A percentile compares a stretch with the other conserved stretches of the same genome.
These are phyloP conservation scores for Clausena lansium DNA, from an alignment of 345 rosid species.

Conservation along the genomic window DNA sequence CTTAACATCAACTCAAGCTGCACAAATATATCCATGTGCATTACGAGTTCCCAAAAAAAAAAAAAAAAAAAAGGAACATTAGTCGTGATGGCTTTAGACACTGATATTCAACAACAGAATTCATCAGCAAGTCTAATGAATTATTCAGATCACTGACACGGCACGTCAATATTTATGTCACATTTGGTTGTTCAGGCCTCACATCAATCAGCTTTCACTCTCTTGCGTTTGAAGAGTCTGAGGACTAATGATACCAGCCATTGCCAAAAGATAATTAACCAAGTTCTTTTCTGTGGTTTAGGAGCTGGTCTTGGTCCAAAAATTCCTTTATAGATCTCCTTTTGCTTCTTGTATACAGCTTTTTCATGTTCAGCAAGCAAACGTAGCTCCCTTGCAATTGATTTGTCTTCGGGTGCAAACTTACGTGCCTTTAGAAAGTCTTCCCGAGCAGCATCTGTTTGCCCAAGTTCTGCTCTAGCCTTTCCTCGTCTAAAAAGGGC, in stretches of 20 bases:
- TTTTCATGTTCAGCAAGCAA: conserved; percentile 77
- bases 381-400: conserved; percentile 71
- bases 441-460: conserved; percentile 83
- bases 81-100: neutral
- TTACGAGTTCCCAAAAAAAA: too few relatives aligned
- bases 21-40: neutral
- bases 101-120: neutral
- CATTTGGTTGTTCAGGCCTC: neutral
- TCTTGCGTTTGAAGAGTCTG: conserved; percentile 25
- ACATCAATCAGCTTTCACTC: conserved; percentile 37
- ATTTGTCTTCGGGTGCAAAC: conserved; percentile 79
- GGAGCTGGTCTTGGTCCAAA: conserved; percentile 62
- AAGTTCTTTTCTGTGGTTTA: conserved; percentile 34
- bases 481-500: conserved; percentile 94
- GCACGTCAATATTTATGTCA: neutral
- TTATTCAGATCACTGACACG: neutral
- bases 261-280: conserved; percentile 52
- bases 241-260: conserved; percentile 37
- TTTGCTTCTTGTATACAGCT: conserved; percentile 77
- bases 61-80: neutral
- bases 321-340: conserved; percentile 80
- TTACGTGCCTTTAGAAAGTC: conserved; percentile 82
- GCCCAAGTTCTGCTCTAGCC: conserved; percentile 89
- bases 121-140: neutral
- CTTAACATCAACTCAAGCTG: neutral